Conservation (phyloP, 2,329 filamentous ascomycete genomes). For the Neofusicoccum cordaticola region DNA sequence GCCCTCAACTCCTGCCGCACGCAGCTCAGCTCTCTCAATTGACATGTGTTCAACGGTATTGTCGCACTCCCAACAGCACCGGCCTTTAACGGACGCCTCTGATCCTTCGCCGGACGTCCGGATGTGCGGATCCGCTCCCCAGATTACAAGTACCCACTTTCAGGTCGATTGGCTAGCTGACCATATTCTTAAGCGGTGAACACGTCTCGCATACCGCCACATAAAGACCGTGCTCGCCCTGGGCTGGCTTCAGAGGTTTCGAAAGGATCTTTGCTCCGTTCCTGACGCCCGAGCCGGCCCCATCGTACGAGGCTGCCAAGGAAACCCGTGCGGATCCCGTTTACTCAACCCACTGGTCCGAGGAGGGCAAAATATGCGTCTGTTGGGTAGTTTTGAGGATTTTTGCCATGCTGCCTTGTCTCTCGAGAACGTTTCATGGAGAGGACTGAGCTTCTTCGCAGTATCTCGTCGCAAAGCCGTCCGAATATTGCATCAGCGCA, state of each 20-base stretch:
- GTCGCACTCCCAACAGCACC: background rate
- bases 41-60: background rate
- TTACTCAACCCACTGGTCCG: background rate
- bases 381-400: too few relatives aligned
- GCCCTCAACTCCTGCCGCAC: background rate
- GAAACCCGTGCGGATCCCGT: background rate
- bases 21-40: background rate
- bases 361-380: too few relatives aligned
- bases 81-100: background rate
- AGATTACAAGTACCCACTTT: background rate
- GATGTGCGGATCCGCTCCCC: background rate
- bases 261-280: background rate
- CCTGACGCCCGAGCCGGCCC: background rate
- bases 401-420: too few relatives aligned
- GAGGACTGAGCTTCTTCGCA: too few relatives aligned
- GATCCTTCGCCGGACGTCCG: background rate
- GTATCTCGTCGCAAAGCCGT: too few relatives aligned
- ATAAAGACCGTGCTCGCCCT: background rate
- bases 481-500: too few relatives aligned
- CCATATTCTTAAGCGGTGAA: background rate
- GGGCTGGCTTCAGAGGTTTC: background rate
- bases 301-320: background rate
- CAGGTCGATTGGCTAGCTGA: background rate
- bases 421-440: too few relatives aligned
- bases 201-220: background rate